Evolutionary conservation across 768 basidiomycete species (phyloP).

Genomic region (Lactifluus echinatus): DNA sequence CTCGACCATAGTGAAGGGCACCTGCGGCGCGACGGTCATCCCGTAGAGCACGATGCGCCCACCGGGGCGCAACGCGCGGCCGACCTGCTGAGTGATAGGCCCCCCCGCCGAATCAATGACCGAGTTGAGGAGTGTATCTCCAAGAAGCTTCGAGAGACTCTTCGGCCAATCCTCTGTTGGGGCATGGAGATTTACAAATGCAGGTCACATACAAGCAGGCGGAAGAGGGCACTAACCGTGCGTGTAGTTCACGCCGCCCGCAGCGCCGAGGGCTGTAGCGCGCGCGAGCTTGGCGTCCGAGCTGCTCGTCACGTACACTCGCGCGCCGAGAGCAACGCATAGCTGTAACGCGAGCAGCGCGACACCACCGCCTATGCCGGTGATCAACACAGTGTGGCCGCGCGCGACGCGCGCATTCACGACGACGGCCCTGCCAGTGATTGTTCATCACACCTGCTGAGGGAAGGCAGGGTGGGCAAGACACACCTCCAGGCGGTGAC

Average conservation of each 20-base stretch:
- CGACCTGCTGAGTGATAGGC: conserved; percentile 30
- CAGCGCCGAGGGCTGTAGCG: conserved; percentile 60
- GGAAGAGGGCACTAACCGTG: conserved; percentile 34
- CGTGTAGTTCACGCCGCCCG: conserved; percentile 70
- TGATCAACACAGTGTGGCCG: conserved; percentile 71
- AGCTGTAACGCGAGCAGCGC: conserved; percentile 70
- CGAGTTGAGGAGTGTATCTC: conserved; percentile 26
- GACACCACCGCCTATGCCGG: conserved; percentile 79
- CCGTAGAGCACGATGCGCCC: conserved; percentile 33
- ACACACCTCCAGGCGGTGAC: conserved; percentile 78
- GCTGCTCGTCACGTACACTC: conserved; percentile 78
- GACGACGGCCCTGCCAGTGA: conserved; percentile 43
- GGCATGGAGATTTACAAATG: no score
- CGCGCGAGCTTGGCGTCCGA: conserved; percentile 57
- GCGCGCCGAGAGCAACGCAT: conserved; percentile 63
- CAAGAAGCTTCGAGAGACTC: conserved; percentile 28
- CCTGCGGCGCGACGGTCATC: conserved; percentile 46
- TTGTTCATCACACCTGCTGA: not conserved
- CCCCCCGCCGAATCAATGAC: conserved; percentile 43
- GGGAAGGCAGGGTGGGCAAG: conserved; percentile 6
- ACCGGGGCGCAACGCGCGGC: conserved; percentile 30
- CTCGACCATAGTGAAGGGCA: conserved; percentile 69
- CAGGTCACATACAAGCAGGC: no score
- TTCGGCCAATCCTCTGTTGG: conserved; percentile 30
- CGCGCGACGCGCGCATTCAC: conserved; percentile 54